Conservation (phyloP, 2,329 filamentous ascomycete genomes). For the Thermoascus crustaceus region DNA sequence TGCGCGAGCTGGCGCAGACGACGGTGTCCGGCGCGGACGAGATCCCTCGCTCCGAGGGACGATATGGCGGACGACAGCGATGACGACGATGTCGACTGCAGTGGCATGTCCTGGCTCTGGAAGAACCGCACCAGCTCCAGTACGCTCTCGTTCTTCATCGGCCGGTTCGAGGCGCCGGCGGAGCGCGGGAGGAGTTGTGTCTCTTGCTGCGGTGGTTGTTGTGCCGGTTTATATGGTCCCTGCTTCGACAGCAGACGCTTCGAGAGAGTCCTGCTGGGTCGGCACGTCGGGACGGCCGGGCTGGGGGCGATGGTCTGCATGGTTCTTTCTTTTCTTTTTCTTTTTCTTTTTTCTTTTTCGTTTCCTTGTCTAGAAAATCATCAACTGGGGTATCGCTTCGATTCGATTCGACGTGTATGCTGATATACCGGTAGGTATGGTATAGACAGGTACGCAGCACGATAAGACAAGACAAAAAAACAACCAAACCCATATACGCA, state of each 20-base stretch:
- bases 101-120: slow-evolving; percentile 20
- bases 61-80: slow-evolving; percentile 14
- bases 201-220: not conserved
- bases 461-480: too few species aligned
- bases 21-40: slow-evolving; percentile 25
- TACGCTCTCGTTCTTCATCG: slow-evolving; percentile 23
- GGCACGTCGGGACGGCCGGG: slow-evolving; percentile 27
- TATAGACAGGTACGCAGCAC: too few species aligned
- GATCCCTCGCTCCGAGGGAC: slow-evolving; percentile 18
- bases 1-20: slow-evolving; percentile 28
- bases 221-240: too few species aligned
- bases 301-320: slow-evolving; percentile 22
- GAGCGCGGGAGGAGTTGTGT: slow-evolving; percentile 20
- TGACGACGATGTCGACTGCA: slow-evolving; percentile 6
- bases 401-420: too few species aligned
- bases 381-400: too few species aligned
- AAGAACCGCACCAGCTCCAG: slow-evolving; percentile 31
- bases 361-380: too few species aligned
- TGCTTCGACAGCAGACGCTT: too few species aligned
- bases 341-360: too few species aligned
- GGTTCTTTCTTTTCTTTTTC: not conserved
- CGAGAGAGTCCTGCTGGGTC: slow-evolving; percentile 18
- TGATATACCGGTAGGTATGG: too few species aligned
- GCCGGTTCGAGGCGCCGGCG: slow-evolving; percentile 23
- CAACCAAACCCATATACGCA: too few species aligned